Evolutionary conservation across 306 rosid genomes (phyloP).

Genomic region (Luffa acutangula): DNA sequence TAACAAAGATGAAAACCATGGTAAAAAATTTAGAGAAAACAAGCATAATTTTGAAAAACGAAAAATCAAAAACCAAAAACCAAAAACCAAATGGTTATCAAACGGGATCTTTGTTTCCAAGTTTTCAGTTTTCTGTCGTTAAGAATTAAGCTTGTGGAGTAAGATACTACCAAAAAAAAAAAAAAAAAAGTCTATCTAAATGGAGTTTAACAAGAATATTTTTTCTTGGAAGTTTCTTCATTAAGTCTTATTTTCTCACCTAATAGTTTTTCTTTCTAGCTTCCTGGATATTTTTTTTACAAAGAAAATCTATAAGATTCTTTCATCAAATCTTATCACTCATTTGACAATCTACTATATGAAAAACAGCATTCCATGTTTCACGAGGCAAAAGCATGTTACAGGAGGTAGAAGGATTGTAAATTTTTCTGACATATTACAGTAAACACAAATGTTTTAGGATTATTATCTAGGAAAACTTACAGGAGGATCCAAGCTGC

Average conservation of each 20-base stretch:
- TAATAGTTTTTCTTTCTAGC: neutral
- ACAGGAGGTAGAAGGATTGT: neutral
- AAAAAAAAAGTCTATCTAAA: neutral
- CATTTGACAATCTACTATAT: neutral
- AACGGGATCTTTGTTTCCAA: neutral
- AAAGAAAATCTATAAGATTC: neutral
- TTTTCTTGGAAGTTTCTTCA: neutral
- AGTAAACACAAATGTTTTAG: conserved; percentile 6
- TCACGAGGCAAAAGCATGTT: conserved; percentile 1
- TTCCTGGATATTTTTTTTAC: neutral
- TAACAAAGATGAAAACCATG: no score
- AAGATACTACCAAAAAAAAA: neutral
- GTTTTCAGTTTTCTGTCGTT: neutral
- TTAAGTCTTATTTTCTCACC: neutral
- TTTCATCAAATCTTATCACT: neutral
- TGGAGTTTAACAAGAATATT: neutral
- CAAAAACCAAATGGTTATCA: no score
- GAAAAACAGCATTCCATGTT: neutral
- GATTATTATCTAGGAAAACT: conserved; percentile 54
- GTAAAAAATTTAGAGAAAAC: no score
- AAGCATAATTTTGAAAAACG: no score
- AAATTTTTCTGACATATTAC: neutral
- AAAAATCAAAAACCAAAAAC: no score
- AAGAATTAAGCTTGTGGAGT: neutral
- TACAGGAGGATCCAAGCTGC: conserved; percentile 88